Percentiles rank a stretch among this genome's conserved stretches.
These are phyloP conservation scores for Teratosphaeriaceae sp. DNA, from an alignment of 2,329 filamentous ascomycete genomes.

Conservation along the genomic window DNA sequence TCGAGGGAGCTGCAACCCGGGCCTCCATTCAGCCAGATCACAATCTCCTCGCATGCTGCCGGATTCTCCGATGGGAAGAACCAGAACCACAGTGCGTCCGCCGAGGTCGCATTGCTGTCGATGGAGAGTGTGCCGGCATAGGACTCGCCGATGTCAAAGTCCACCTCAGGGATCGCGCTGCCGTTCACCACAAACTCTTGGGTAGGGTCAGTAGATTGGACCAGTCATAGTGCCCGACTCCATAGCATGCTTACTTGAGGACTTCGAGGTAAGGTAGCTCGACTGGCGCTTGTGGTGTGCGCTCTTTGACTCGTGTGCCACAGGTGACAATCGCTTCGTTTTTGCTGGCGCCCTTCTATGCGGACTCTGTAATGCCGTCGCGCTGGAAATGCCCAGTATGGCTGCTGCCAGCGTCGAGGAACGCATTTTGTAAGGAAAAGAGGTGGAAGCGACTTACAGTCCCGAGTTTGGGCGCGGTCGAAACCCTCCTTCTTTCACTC, in stretches of 20 bases:
- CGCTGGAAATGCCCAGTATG: constrained; percentile 4
- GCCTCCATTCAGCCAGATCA: constrained; percentile 31
- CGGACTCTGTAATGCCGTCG: constrained; percentile 7
- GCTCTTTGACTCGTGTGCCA: not conserved
- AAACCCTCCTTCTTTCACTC: too few species aligned
- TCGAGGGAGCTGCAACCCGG: constrained; percentile 40
- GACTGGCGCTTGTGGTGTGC: constrained; percentile 5
- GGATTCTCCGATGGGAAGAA: constrained; percentile 43
- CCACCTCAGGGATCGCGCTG: constrained; percentile 23
- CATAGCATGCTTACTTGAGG: constrained; percentile 4
- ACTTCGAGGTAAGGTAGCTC: constrained; percentile 6
- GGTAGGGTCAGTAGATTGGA: not conserved
- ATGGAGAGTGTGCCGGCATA: constrained; percentile 26
- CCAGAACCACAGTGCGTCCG: constrained; percentile 39
- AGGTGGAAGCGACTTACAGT: not conserved
- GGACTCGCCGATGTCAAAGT: constrained; percentile 29
- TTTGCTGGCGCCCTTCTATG: constrained; percentile 4
- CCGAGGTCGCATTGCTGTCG: constrained; percentile 12
- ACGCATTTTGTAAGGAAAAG: not conserved
- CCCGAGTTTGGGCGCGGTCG: too few species aligned
- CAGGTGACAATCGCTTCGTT: not conserved
- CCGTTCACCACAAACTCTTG: constrained; percentile 20
- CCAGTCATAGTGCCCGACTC: not conserved
- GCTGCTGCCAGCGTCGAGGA: not conserved
- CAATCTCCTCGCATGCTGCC: constrained; percentile 35